Percentiles rank a stretch among this genome's conserved stretches.
Conservation (phyloP, 768 basidiomycete species). For the Russula vinacea region DNA sequence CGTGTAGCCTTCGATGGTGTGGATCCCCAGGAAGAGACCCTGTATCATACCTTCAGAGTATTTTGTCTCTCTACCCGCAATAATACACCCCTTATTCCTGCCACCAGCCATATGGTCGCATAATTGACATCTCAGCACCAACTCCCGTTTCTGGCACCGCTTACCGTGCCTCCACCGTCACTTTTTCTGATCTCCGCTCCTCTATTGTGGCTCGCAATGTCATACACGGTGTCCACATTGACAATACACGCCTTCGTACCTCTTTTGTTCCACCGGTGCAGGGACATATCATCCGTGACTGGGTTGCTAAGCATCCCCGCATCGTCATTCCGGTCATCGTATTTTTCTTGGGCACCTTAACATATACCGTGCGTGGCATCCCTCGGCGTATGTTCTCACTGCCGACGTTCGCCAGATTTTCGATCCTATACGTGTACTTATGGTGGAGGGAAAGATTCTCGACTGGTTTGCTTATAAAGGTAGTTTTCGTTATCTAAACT, state of each 20-base stretch:
- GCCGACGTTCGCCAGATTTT: conserved; percentile 61
- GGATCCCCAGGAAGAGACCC: conserved; percentile 73
- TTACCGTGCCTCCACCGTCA: conserved; percentile 61
- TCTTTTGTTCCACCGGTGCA: conserved; percentile 64
- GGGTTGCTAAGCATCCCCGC: conserved; percentile 83
- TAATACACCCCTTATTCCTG: conserved; percentile 15
- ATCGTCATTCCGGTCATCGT: conserved; percentile 77
- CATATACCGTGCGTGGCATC: conserved; percentile 65
- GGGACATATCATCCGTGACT: conserved; percentile 65
- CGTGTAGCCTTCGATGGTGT: conserved; percentile 86
- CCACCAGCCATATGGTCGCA: conserved; percentile 74
- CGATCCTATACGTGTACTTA: conserved; percentile 83
- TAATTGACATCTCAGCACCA: conserved; percentile 62
- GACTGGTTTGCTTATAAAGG: conserved; percentile 82
- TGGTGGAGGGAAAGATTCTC: conserved; percentile 76
- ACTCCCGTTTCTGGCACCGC: conserved; percentile 60
- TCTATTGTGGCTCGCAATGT: conserved; percentile 84
- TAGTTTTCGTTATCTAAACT: conserved; percentile 34
- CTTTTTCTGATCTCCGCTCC: conserved; percentile 59
- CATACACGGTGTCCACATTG: conserved; percentile 54
- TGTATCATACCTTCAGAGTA: conserved; percentile 79
- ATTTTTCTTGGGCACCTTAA: conserved; percentile 85
- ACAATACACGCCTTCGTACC: conserved; percentile 48
- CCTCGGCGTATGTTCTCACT: background rate
- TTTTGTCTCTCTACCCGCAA: conserved; percentile 32